Percentiles rank a stretch among this genome's conserved stretches.
Conservation (phyloP, 2,329 filamentous ascomycete species). For the Pyrenochaeta sp. region DNA sequence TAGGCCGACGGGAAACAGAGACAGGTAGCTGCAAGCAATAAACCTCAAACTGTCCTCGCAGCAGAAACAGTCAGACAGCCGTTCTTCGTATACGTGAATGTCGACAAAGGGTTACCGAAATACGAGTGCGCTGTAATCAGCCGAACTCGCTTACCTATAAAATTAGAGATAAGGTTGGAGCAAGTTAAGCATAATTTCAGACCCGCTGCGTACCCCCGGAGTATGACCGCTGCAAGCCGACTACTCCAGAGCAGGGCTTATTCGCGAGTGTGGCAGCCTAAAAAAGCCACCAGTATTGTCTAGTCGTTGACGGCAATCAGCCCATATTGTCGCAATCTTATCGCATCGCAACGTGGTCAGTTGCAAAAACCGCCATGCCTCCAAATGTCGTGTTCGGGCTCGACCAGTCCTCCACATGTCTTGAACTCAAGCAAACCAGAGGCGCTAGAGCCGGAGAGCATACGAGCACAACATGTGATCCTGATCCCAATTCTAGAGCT, state of each 20-base stretch:
- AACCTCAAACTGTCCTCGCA: neutral
- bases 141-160: slow-evolving; percentile 39
- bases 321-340: neutral
- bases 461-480: slow-evolving; percentile 6
- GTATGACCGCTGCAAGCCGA: slow-evolving; percentile 23
- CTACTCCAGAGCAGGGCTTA: slow-evolving; percentile 17
- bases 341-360: neutral
- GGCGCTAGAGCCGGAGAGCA: neutral
- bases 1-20: neutral
- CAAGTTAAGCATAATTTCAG: slow-evolving; percentile 49
- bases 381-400: neutral
- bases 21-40: neutral
- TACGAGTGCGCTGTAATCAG: slow-evolving; percentile 19
- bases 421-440: neutral
- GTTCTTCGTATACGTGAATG: neutral
- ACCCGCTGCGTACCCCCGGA: slow-evolving; percentile 35
- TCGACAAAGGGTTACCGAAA: neutral
- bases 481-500: slow-evolving; percentile 14
- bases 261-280: slow-evolving; percentile 8
- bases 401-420: neutral
- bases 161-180: slow-evolving; percentile 47
- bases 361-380: neutral
- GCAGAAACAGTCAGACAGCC: neutral
- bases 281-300: slow-evolving; percentile 21
- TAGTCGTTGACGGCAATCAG: slow-evolving; percentile 13